phyloP scores from a whole-genome alignment of 495 filamentous ascomycete genomes.

The Penicillium goetzii region DNA sequence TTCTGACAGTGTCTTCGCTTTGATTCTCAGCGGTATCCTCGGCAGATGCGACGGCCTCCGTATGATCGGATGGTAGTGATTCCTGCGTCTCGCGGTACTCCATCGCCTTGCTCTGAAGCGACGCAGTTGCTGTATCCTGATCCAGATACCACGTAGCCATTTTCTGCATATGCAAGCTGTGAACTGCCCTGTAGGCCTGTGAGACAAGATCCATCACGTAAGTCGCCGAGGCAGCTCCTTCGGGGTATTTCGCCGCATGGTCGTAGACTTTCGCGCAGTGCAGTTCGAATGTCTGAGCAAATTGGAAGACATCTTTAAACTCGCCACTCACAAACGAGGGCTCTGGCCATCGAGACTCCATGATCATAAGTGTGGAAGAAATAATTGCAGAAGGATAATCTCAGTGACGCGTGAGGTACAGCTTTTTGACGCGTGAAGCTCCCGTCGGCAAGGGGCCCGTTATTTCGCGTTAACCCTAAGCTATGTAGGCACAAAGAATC shows the following conservation, averaged over 20 bases:
- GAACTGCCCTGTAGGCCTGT: conserved; percentile 23
- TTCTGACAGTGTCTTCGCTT: neutral
- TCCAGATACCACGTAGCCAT: conserved; percentile 13
- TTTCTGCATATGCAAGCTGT: conserved; percentile 22
- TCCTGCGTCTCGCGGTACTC: conserved; percentile 4
- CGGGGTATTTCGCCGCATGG: conserved; percentile 12
- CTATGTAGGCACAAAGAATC: conserved; percentile 10
- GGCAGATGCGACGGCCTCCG: neutral
- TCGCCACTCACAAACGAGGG: conserved; percentile 1
- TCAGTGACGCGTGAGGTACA: neutral
- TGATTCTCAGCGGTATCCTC: neutral
- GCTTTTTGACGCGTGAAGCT: conserved; percentile 13
- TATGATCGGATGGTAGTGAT: neutral
- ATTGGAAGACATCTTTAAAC: conserved; percentile 19
- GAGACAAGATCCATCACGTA: conserved; percentile 23
- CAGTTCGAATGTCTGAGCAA: conserved; percentile 21
- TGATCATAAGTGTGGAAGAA: conserved; percentile 2
- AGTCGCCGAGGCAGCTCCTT: conserved; percentile 14
- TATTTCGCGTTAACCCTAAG: conserved; percentile 9
- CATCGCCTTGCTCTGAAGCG: conserved; percentile 10
- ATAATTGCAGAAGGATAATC: neutral
- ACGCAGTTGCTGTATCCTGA: conserved; percentile 7
- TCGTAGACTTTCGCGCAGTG: conserved; percentile 22
- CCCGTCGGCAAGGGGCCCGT: conserved; percentile 9
- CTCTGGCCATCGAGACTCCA: conserved; percentile 21